A percentile compares a stretch with the other conserved stretches of the same genome.
Conservation (phyloP, 176 grass and related monocot species). For the Dendrocalamus sinicus region DNA sequence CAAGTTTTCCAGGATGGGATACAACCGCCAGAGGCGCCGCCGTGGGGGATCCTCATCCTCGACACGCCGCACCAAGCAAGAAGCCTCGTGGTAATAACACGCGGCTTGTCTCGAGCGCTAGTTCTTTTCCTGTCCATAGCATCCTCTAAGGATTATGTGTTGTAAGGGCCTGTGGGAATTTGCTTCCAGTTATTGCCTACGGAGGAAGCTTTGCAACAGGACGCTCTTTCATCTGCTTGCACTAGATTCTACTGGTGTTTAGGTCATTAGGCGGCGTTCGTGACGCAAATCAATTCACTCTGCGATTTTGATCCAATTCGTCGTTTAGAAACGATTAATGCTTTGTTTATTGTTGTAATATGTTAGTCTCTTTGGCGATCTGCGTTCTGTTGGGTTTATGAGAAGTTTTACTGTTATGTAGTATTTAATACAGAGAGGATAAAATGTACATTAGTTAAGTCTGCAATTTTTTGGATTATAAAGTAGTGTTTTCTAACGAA, state of each 20-base stretch:
- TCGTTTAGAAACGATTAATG: neutral
- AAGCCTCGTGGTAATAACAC: conserved; percentile 51
- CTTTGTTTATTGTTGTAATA: neutral
- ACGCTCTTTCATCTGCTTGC: neutral
- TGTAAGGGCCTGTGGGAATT: neutral
- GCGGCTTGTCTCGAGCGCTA: neutral
- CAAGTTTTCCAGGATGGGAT: conserved; percentile 62
- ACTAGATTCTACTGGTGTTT: neutral
- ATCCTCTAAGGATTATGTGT: neutral
- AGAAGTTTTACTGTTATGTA: neutral
- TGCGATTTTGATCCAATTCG: neutral
- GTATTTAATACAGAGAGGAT: neutral
- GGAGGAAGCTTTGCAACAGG: neutral
- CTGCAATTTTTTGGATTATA: neutral
- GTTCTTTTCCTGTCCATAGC: neutral
- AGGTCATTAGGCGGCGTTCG: neutral
- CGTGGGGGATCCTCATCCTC: conserved; percentile 52
- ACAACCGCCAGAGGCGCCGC: conserved; percentile 68
- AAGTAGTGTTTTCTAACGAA: neutral
- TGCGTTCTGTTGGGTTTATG: neutral
- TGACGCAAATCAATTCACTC: neutral
- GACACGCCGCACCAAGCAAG: conserved; percentile 54
- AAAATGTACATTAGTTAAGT: neutral
- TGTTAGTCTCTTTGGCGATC: neutral
- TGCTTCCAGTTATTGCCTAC: neutral